Evolutionary conservation across 306 rosid genomes (phyloP), one percentile per base, ranked within the genome.

Genomic region (Trifolium repens): DNA sequence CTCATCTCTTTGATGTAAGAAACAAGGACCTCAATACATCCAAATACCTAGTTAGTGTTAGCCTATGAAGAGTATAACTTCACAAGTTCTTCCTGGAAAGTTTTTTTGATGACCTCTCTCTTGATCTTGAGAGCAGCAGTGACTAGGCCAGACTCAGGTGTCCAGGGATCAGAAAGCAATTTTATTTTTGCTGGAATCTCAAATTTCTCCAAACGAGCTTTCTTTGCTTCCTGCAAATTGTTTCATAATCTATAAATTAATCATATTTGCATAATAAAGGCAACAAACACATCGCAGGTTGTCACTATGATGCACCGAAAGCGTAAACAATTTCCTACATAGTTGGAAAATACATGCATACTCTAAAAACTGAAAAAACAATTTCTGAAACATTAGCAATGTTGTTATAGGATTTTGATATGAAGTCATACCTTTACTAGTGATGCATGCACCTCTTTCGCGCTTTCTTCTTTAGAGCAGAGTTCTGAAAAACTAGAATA

Each of bases 101-200:
- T 72, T 88, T 88, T 96, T 76, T 80, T 84, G 61, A 89, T 83
- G 62, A 79, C 72, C 17, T 96, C 99, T 90, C 99, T 90, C 81
- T 96, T 96, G 79, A 96, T 73, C 91, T 96, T 92, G 80, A 96
- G 96, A 68, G 99, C 99, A 42, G 96, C 97, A 37, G 99, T 96
- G 63, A 92, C 98, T 55, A 96, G 84, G 69, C 98, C 99, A 60
- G 92, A 73, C 72, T 96, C 98, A 15, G 96, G 97, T 73, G 96
- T 89, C 99, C 99, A 96, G 5, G 91, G 88, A 10, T 88, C 86
- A 1, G 81, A 80, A 74, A 96, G 85, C 83, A 92, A 78, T 75
- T 72, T 90, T 74, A 92, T 81, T 84, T 92, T 92, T 58, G 88
- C 89, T 55, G 97, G 99, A 78, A 86, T 89, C 88, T 92, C 97